Percentiles rank a stretch among this genome's conserved stretches.
Conservation (phyloP, 768 basidiomycete genomes). For the Collybiopsis luxurians region DNA sequence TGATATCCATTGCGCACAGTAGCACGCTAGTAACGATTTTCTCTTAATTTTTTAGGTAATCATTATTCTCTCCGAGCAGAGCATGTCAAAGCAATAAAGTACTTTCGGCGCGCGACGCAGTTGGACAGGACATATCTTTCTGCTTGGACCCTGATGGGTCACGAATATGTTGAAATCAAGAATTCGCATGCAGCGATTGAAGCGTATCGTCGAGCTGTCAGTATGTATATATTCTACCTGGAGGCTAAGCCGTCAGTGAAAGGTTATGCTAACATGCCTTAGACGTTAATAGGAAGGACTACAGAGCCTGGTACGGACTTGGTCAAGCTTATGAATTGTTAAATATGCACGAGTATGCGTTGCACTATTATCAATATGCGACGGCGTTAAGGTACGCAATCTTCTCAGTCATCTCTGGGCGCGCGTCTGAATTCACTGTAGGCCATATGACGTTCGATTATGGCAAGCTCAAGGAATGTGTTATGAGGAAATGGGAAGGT, state of each 20-base stretch:
- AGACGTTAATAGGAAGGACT: constrained; percentile 98
- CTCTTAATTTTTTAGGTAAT: no score
- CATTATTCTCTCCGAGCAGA: constrained; percentile 93
- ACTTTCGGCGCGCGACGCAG: constrained; percentile 93
- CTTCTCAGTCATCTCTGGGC: neutral
- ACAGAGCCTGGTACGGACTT: constrained; percentile 97
- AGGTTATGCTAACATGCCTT: constrained; percentile 4
- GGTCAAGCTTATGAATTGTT: constrained; percentile 97
- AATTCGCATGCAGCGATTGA: constrained; percentile 99
- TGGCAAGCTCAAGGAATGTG: constrained; percentile 95
- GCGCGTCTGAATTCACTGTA: constrained; percentile 24
- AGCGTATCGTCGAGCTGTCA: constrained; percentile 93
- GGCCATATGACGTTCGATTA: constrained; percentile 93
- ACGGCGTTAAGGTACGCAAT: constrained; percentile 78
- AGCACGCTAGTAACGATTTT: no score
- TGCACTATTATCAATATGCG: constrained; percentile 96
- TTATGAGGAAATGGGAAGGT: constrained; percentile 91
- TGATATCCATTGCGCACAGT: neutral
- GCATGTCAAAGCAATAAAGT: constrained; percentile 94
- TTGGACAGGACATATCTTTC: constrained; percentile 93
- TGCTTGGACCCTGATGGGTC: constrained; percentile 99
- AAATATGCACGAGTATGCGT: constrained; percentile 94
- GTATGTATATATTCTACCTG: constrained; percentile 46
- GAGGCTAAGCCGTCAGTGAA: neutral
- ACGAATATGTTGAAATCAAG: constrained; percentile 98